Percentiles rank a stretch among this genome's conserved stretches.
These are phyloP conservation scores for Leptosphaerulina australis DNA, from an alignment of 2,329 filamentous ascomycete genomes.

Conservation along the genomic window DNA sequence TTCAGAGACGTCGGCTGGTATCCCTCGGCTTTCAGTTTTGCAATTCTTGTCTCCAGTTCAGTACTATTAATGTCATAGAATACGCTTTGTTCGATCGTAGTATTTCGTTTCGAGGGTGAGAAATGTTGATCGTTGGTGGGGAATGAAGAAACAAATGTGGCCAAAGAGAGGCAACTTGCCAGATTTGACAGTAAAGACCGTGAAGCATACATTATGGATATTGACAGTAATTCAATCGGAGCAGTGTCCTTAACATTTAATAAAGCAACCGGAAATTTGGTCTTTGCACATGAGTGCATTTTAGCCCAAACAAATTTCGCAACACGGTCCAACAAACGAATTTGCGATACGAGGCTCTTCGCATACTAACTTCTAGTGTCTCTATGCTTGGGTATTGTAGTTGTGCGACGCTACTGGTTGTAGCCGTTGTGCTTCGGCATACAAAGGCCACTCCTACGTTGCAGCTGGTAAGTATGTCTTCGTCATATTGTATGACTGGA, in stretches of 20 bases:
- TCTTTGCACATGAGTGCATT: not conserved
- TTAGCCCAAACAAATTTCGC: not conserved
- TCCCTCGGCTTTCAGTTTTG: conserved; percentile 23
- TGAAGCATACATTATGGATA: conserved; percentile 16
- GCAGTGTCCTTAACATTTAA: not conserved
- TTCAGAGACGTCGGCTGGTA: conserved; percentile 26
- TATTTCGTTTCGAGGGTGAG: conserved; percentile 16
- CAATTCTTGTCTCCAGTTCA: conserved; percentile 7
- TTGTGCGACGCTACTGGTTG: no score
- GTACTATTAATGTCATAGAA: conserved; percentile 17
- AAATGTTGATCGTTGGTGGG: conserved; percentile 7
- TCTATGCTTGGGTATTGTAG: no score
- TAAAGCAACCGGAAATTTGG: not conserved
- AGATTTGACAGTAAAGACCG: conserved; percentile 7
- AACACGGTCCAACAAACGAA: not conserved
- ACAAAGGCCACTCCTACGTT: no score
- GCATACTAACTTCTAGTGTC: not conserved
- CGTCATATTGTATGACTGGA: no score
- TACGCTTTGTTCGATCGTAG: conserved; percentile 18
- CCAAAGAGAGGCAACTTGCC: conserved; percentile 11
- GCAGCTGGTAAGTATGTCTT: no score
- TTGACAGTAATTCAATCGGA: not conserved
- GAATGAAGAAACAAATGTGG: conserved; percentile 13
- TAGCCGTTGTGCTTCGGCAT: no score
- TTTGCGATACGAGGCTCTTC: conserved; percentile 3